Evolutionary conservation across 164 flowering plant species (phyloP).

Genomic region (Dillenia turbinata): DNA sequence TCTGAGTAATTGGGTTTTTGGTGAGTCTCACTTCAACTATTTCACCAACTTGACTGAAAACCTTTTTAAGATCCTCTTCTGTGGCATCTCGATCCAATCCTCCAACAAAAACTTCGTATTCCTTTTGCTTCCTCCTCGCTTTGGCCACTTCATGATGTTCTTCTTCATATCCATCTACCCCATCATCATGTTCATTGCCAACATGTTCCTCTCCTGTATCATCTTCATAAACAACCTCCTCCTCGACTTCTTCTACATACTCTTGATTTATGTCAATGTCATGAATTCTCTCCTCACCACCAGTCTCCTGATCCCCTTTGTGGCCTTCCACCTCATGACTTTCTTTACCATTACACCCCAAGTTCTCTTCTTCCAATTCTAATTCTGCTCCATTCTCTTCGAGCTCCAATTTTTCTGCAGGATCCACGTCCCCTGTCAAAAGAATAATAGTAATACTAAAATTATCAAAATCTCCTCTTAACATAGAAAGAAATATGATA

Average conservation of each 20-base stretch:
- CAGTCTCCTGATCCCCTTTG: constrained; percentile 3
- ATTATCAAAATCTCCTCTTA: neutral
- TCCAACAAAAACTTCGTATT: constrained; percentile 32
- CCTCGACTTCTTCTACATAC: constrained; percentile 13
- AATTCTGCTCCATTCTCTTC: constrained; percentile 12
- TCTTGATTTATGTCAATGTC: constrained; percentile 16
- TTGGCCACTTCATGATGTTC: constrained; percentile 27
- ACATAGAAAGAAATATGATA: neutral
- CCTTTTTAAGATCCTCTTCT: constrained; percentile 29
- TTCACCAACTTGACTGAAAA: constrained; percentile 31
- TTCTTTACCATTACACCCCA: constrained; percentile 5
- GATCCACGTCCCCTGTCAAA: constrained; percentile 8
- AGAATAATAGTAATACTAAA: neutral
- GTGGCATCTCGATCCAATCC: constrained; percentile 30
- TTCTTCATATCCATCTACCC: constrained; percentile 16
- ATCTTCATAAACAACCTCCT: constrained; percentile 16
- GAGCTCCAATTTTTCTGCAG: constrained; percentile 13
- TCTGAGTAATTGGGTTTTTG: constrained; percentile 27
- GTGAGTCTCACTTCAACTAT: constrained; percentile 28
- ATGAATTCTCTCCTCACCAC: constrained; percentile 8
- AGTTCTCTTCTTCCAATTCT: constrained; percentile 16
- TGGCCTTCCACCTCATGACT: constrained; percentile 12
- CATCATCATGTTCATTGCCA: constrained; percentile 8
- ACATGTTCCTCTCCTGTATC: constrained; percentile 14
- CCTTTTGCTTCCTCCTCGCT: constrained; percentile 29